Conservation (phyloP, 495 filamentous ascomycete species). For the Aspergillus carlsbadensis region DNA sequence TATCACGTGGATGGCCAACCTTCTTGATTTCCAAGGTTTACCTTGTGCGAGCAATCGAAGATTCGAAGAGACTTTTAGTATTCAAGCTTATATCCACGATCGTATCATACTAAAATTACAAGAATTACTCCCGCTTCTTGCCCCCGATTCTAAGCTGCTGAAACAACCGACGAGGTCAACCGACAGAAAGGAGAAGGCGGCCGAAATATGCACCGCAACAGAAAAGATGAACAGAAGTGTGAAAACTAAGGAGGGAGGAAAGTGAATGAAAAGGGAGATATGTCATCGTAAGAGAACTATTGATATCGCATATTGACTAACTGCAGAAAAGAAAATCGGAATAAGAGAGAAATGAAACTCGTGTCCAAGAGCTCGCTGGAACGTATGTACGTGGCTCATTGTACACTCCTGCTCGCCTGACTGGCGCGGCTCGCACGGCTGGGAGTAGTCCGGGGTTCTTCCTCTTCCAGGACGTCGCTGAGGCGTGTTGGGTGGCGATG, state of each 20-base stretch:
- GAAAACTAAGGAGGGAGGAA: slow-evolving; percentile 1
- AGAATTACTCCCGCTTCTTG: slow-evolving; percentile 19
- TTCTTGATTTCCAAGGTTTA: too few species aligned
- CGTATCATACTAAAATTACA: slow-evolving; percentile 25
- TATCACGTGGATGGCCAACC: background rate
- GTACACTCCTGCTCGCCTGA: slow-evolving; percentile 31
- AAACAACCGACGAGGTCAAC: slow-evolving; percentile 6
- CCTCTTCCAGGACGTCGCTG: slow-evolving; percentile 87
- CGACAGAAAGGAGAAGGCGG: slow-evolving; percentile 9
- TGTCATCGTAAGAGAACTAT: background rate
- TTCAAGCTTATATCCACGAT: slow-evolving; percentile 13
- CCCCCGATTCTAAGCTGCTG: slow-evolving; percentile 12
- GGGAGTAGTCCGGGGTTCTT: slow-evolving; percentile 57
- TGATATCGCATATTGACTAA: background rate
- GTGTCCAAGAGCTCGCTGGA: slow-evolving; percentile 9
- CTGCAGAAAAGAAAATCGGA: background rate
- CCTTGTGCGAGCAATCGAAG: background rate
- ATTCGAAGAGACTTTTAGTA: background rate
- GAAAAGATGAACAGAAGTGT: background rate
- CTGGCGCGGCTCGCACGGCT: slow-evolving; percentile 49
- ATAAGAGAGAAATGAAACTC: slow-evolving; percentile 10
- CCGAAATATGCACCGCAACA: slow-evolving; percentile 5
- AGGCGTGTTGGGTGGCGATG: slow-evolving; percentile 94
- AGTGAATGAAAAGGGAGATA: slow-evolving; percentile 8
- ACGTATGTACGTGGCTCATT: slow-evolving; percentile 17